Evolutionary conservation across 2,329 filamentous ascomycete genomes (phyloP).

Genomic region (Aureobasidium zeae): DNA sequence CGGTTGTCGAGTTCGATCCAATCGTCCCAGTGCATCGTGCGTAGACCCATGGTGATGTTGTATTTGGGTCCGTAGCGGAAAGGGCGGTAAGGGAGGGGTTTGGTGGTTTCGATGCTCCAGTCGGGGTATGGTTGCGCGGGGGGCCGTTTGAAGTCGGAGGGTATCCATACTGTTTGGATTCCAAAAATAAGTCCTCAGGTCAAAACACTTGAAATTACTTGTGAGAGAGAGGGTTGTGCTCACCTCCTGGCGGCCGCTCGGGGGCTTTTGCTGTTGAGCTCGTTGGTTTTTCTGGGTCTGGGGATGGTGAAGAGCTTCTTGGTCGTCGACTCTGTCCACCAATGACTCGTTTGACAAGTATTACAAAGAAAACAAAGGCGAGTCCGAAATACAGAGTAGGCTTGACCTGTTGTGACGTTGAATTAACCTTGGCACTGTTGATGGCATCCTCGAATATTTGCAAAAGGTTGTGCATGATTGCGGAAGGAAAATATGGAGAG

Average conservation of each 20-base stretch:
- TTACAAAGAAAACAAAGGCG: neutral
- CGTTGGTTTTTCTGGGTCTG: slow-evolving; percentile 40
- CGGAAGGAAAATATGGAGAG: neutral
- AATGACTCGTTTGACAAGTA: slow-evolving; percentile 2
- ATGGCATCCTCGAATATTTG: slow-evolving; percentile 3
- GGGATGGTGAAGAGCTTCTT: slow-evolving; percentile 22
- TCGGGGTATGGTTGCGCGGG: slow-evolving; percentile 52
- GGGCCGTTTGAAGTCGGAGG: slow-evolving; percentile 51
- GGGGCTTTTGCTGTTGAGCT: slow-evolving; percentile 25
- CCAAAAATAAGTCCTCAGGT: neutral
- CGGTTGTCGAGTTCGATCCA: slow-evolving; percentile 84
- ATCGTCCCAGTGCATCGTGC: slow-evolving; percentile 59
- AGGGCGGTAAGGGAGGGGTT: slow-evolving; percentile 67
- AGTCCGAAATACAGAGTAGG: slow-evolving; percentile 10
- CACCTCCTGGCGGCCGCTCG: slow-evolving; percentile 41
- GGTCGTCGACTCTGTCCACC: neutral
- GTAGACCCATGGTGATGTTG: slow-evolving; percentile 66
- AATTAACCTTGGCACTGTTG: neutral
- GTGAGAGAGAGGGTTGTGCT: too few species aligned
- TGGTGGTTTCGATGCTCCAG: slow-evolving; percentile 60
- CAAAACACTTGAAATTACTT: too few species aligned
- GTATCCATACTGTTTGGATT: slow-evolving; percentile 42
- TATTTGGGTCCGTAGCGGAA: slow-evolving; percentile 72
- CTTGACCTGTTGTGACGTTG: slow-evolving; percentile 1
- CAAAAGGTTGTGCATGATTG: neutral